Evolutionary conservation across 495 filamentous ascomycete genomes (phyloP), one percentile per base, ranked within the genome.

Genomic region (Glarea lozoyensis): DNA sequence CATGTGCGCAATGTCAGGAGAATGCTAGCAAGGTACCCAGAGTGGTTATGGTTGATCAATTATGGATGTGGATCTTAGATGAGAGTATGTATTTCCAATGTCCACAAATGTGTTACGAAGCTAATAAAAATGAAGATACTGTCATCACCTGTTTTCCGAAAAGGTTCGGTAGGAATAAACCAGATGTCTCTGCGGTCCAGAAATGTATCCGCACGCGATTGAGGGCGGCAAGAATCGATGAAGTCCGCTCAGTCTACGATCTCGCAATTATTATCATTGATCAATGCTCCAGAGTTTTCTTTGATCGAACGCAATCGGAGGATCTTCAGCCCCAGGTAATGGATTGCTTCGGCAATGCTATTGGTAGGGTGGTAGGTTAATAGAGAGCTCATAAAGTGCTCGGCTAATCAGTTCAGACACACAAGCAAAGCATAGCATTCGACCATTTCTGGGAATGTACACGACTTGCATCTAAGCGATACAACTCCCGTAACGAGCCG

Each of bases 111-210:
- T n/a, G n/a, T n/a, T n/a, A n/a, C n/a, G n/a, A n/a, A n/a, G n/a
- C n/a, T n/a, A n/a, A n/a, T n/a, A n/a, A 13, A n/a, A 25, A n/a
- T 29, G 7, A 6, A 45, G n/a, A 43, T 20, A 41, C 21, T 29
- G 46, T 39, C 7, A 42, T 44, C 12, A 43, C 47, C 13, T 43
- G 38, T 24, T 49, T 48, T 24, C 47, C 48, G 34, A 40, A 42
- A 19, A 38, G 45, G 22, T 50, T 42, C 16, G 37, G 46, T 16
- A 37, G 49, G 31, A 47, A 50, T 13, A 54, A 54, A 24, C 30
- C 21, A 17, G 46, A 50, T 23, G 36, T 37, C 24, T 20, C 42
- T 32, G 23, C 29, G 4, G 34, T 41, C 13, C 18, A 34, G 18
- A 41, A 40, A 36, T 13, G 13, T n/a, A 37, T 42, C 24, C 33